These are phyloP conservation scores for Backusella liffmaniae DNA, from an alignment of 192 early-diverging fungal genomes.

Conservation along the genomic window DNA sequence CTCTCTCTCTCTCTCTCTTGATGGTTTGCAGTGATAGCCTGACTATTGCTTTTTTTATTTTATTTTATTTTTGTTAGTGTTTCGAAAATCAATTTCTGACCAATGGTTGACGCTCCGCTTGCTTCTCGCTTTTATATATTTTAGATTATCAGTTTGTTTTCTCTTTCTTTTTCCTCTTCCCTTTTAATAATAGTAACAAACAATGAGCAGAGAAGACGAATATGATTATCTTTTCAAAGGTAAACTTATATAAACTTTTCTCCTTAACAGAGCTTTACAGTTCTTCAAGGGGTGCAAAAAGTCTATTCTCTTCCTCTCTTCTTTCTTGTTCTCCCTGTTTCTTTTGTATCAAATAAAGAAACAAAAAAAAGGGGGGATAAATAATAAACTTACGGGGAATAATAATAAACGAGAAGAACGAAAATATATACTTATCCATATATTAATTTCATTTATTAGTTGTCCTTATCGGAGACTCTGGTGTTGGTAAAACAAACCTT, in stretches of 20 bases:
- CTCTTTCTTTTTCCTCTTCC: background rate
- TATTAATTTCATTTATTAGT: conserved; percentile 41
- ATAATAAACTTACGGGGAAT: background rate
- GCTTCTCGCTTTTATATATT: background rate
- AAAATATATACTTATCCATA: background rate
- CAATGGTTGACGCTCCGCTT: background rate
- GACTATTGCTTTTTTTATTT: background rate
- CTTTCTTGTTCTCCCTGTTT: background rate
- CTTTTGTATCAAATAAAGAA: background rate
- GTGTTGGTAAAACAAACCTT: conserved; percentile 97
- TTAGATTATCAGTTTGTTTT: background rate
- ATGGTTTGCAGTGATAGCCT: background rate
- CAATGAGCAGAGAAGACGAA: conserved; percentile 8
- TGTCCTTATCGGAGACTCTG: conserved; percentile 92
- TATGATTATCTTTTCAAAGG: conserved; percentile 18
- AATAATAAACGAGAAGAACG: background rate
- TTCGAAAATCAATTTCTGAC: background rate
- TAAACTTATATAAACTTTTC: background rate
- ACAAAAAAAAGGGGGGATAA: background rate
- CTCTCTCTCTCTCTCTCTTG: no score
- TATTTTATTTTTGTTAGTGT: background rate
- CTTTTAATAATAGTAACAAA: background rate
- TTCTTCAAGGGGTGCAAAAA: background rate
- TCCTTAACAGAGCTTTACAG: background rate
- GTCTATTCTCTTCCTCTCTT: background rate